phyloP scores from a whole-genome alignment of 441 rosid species.

The Corymbia calophylla region DNA sequence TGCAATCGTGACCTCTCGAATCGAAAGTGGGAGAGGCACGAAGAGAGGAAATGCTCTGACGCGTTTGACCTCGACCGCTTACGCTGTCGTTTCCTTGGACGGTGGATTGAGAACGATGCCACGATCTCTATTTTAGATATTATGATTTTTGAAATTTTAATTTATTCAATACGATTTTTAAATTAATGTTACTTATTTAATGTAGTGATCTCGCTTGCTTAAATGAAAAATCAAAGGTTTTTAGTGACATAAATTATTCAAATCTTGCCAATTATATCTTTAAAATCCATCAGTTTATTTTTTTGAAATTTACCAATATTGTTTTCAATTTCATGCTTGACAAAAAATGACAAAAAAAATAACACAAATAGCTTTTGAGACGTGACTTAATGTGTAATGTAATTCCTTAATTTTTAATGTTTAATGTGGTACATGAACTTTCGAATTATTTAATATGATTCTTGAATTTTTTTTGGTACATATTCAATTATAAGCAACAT shows the following conservation, averaged over 20 bases:
- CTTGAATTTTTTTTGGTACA: too few species aligned
- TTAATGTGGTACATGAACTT: rapidly evolving
- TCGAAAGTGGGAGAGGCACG: background rate
- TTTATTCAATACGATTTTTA: rapidly evolving
- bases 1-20: background rate
- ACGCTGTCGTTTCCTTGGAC: background rate
- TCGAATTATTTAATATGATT: too few species aligned
- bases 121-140: background rate
- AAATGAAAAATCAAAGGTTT: background rate
- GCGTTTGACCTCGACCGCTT: background rate
- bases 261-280: background rate
- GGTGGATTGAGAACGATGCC: background rate
- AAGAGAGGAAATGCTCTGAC: background rate
- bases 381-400: too few species aligned
- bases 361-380: too few species aligned
- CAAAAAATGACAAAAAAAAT: too few species aligned
- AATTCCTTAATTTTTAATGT: rapidly evolving
- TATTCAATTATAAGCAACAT: too few species aligned
- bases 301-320: background rate
- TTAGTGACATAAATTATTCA: background rate
- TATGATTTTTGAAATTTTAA: background rate
- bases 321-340: background rate
- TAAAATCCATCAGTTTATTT: too few species aligned
- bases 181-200: background rate
- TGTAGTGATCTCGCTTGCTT: background rate